Evolutionary conservation across 139 green algal species (phyloP), one percentile per base, ranked within the genome.

Genomic region (Chlamydomonas sp.): DNA sequence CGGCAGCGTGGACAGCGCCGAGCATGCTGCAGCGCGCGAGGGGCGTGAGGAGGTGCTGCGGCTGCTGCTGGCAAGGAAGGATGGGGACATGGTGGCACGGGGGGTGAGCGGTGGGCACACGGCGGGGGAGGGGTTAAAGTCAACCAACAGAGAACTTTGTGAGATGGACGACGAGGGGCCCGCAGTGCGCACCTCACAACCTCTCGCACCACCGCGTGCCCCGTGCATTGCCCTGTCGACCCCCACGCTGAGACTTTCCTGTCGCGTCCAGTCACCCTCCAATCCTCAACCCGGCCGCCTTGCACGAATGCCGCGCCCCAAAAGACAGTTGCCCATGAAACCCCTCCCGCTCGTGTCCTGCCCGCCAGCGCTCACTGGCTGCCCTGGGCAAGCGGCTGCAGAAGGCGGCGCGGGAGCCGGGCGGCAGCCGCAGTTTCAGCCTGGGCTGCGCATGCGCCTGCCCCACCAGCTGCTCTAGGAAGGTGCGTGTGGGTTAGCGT

Each of bases 381-480:
- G 64, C 79, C 5, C 1, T 15, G 66, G 68, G 80, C 58, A 63
- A 64, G 68, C 68, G 16, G 80, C 80, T 78, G 80, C 80, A 78
- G 58, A n/a, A 15, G 80, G 18, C 63, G 16, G 80, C n/a, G 63
- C 80, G 68, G 4, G 80, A 85, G 14, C 78, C 59, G 68, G 80
- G 80, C 80, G 80, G 80, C 80, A 85, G 80, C 67, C 58, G 80
- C 18, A 20, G 14, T 2, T 68, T 85, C 15, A 31, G 5, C 0
- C 66, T 85, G 6, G 80, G 80, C 57, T 85, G 80, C 80, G 78
- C 68, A 58, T 85, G 80, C 69, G 80, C 80, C 80, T 85, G 80
- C 69, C 64, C 76, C 49, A 67, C n/a, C 79, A 57, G 14, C 3
- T 85, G 79, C 79, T 10, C 64, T 16, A 31, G 18, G 67, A 75